Conservation (phyloP, 2,329 filamentous ascomycete genomes). For the Periglandula ipomoeae region DNA sequence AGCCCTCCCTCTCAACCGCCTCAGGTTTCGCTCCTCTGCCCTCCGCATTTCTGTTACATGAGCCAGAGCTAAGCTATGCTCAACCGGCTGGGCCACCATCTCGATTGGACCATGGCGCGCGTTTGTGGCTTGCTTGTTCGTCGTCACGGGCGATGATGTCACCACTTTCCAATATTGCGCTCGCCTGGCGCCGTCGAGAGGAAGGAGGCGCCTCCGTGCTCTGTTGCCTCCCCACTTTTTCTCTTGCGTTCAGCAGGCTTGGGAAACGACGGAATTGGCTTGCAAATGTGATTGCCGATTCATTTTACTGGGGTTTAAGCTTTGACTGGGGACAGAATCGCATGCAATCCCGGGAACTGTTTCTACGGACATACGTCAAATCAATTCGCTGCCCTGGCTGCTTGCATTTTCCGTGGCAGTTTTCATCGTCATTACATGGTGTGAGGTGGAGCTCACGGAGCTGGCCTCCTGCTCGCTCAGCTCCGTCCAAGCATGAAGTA, state of each 20-base stretch:
- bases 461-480: no score
- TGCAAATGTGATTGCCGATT: neutral
- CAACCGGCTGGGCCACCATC: conserved; percentile 9
- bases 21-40: neutral
- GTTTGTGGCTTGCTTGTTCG: conserved; percentile 6
- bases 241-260: neutral
- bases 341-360: no score
- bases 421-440: no score
- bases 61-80: neutral
- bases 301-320: neutral
- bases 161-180: conserved; percentile 13
- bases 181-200: neutral
- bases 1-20: neutral
- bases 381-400: no score
- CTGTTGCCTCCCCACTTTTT: conserved; percentile 2
- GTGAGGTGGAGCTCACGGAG: no score
- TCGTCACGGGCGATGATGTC: conserved; percentile 23
- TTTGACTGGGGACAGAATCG: neutral
- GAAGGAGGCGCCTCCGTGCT: neutral
- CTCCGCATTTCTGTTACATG: conserved; percentile 1
- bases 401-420: no score
- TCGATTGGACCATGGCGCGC: conserved; percentile 12
- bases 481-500: no score
- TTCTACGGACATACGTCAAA: no score
- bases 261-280: neutral